These are phyloP conservation scores for Aegilops sharonensis DNA, from an alignment of 176 grass and related monocot species.

Conservation along the genomic window DNA sequence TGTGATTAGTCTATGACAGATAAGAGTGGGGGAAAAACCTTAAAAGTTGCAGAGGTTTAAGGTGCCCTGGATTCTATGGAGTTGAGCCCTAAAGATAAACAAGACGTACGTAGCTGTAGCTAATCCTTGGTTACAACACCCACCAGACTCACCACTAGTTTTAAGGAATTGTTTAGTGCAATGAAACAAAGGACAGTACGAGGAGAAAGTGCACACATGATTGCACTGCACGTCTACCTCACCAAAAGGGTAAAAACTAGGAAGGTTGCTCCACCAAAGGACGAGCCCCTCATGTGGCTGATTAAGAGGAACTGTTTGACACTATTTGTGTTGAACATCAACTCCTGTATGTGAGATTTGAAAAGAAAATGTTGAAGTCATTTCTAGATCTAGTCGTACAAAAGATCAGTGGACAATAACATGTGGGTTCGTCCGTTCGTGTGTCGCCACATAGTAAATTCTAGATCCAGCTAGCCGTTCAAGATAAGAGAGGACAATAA, in stretches of 20 bases:
- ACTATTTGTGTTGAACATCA: neutral
- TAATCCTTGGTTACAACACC: slow-evolving; percentile 20
- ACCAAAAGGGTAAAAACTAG: slow-evolving; percentile 43
- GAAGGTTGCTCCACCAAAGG: neutral
- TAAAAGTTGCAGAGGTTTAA: slow-evolving; percentile 41
- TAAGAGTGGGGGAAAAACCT: slow-evolving; percentile 20
- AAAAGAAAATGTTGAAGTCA: neutral
- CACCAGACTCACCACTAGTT: neutral
- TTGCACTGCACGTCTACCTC: slow-evolving; percentile 2
- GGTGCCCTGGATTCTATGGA: slow-evolving; percentile 25
- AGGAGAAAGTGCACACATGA: slow-evolving; percentile 31
- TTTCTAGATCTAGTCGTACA: neutral
- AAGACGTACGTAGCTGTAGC: neutral
- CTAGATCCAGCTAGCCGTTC: neutral
- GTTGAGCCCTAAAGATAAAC: slow-evolving; percentile 14
- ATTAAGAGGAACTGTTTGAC: too few relatives aligned
- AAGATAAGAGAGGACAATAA: neutral
- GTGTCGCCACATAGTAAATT: neutral
- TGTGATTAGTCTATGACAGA: neutral
- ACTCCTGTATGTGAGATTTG: neutral
- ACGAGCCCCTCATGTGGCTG: neutral
- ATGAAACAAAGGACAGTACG: slow-evolving; percentile 33
- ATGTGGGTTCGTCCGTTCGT: too few relatives aligned
- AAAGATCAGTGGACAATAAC: neutral
- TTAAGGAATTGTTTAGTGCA: slow-evolving; percentile 19